Evolutionary conservation across 768 basidiomycete species (phyloP), one percentile per base, ranked within the genome.

Genomic region (Phanerochaete sordida): DNA sequence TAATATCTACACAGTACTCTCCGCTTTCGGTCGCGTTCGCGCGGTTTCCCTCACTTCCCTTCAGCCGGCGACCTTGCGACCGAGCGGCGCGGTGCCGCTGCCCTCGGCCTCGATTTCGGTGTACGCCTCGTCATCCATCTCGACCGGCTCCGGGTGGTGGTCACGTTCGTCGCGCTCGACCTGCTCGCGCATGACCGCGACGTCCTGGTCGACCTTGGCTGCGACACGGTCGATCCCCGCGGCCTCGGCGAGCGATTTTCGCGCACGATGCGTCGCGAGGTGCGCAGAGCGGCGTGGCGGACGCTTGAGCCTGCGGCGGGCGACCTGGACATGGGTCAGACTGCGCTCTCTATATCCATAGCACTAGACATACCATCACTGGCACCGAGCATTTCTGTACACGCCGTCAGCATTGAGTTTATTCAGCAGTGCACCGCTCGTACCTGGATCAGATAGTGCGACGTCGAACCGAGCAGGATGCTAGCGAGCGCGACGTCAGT

Each of bases 401-500:
- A 24, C 9, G 15, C 31, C 19, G 24, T 35, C 15, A 12, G 21
- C n/a, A 47, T 26, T 52, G 51, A 48, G 27, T 23, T 21, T 43
- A 26, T 21, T 9, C 16, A 60, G 7, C 27, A 51, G 19, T 5
- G 6, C 16, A 31, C 19, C 33, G 15, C 51, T 65, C 75, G 63
- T 60, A 87, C 86, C 79, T 93, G 89, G 47, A 93, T 91, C 49
- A 94, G 84, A 70, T 98, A 98, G 73, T 98, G 93, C 1, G 93
- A 96, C 1, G 94, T 98, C 3, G 93, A 95, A 15, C 95, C 95
- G 37, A 98, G 85, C 2, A 98, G 80, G 65, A 96, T 95, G 27
- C 94, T 21, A 52, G 43, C 23, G 47, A 26, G 44, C 19, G 19
- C 30, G 23, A 53, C 24, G 59, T 49, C 9, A 54, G 35, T 46